phyloP scores from a whole-genome alignment of 352 stramenopile genomes.

The Globisporangium viniferum region DNA sequence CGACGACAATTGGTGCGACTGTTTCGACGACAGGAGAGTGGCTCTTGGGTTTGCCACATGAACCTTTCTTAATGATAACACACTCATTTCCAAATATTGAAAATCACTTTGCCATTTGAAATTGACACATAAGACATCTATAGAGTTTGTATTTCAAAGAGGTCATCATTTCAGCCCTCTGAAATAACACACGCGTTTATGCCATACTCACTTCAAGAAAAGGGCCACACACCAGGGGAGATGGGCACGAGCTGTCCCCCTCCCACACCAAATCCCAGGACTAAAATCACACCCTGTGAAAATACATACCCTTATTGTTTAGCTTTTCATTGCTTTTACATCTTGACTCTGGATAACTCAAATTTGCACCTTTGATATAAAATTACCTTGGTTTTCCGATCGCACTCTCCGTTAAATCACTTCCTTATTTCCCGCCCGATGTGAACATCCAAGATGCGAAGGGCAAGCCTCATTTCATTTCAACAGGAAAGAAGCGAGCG shows the following conservation, averaged over 20 bases:
- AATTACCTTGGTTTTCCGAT: not conserved
- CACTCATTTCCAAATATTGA: not conserved
- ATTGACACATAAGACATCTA: too few species aligned
- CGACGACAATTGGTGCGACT: not conserved
- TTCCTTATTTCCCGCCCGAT: not conserved
- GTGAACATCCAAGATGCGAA: not conserved
- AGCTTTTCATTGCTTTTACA: not conserved
- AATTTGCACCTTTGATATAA: not conserved
- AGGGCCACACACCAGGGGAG: not conserved
- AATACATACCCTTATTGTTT: not conserved
- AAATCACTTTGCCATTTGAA: not conserved
- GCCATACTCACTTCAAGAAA: slow-evolving; percentile 11
- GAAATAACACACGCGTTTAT: slow-evolving; percentile 12
- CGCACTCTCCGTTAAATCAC: not conserved
- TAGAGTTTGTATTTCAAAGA: not conserved
- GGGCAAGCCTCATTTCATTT: not conserved
- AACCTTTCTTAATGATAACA: not conserved
- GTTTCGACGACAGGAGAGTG: not conserved
- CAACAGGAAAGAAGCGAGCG: not conserved
- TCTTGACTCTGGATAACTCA: not conserved
- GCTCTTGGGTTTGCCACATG: not conserved
- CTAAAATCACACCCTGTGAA: not conserved
- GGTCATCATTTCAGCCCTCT: not conserved
- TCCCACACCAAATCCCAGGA: not conserved
- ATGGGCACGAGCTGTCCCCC: not conserved